Conservation (phyloP, 371 early-diverging fungal genomes). For the Cokeromyces recurvatus region DNA sequence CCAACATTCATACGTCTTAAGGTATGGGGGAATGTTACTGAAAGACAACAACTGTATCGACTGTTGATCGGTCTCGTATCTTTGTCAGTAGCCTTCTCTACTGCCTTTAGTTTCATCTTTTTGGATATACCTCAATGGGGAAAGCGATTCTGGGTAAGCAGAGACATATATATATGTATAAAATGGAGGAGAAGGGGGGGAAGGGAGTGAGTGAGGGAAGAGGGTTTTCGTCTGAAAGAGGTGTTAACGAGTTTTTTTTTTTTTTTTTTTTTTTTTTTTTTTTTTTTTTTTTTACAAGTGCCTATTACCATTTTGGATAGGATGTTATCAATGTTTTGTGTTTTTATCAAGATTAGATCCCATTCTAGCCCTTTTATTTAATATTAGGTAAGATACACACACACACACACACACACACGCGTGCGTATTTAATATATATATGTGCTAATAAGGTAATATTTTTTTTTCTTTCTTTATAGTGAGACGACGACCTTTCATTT, state of each 20-base stretch:
- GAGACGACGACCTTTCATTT: too few species aligned
- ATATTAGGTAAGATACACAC: constrained; percentile 38
- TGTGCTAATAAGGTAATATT: too few species aligned
- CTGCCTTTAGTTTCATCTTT: constrained; percentile 53
- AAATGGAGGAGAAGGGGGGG: too few species aligned
- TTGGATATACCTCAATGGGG: constrained; percentile 49
- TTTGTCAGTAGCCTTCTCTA: constrained; percentile 49
- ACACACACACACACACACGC: too few species aligned
- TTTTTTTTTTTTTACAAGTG: constrained; percentile 9
- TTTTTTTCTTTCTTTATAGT: too few species aligned
- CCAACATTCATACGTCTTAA: constrained; percentile 58
- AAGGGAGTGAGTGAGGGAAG: too few species aligned
- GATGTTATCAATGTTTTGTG: constrained; percentile 27
- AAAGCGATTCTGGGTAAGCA: constrained; percentile 51
- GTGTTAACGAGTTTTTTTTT: not conserved
- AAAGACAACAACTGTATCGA: constrained; percentile 49
- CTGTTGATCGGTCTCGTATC: constrained; percentile 47
- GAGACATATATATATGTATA: too few species aligned
- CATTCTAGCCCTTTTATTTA: constrained; percentile 39
- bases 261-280: not conserved
- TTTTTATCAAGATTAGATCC: constrained; percentile 46
- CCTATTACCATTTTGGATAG: constrained; percentile 41
- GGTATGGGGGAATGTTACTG: constrained; percentile 55
- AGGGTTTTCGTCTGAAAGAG: too few species aligned
- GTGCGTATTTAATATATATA: too few species aligned